Evolutionary conservation across 768 basidiomycete genomes (phyloP).

Genomic region (Rhodocollybia butyracea): DNA sequence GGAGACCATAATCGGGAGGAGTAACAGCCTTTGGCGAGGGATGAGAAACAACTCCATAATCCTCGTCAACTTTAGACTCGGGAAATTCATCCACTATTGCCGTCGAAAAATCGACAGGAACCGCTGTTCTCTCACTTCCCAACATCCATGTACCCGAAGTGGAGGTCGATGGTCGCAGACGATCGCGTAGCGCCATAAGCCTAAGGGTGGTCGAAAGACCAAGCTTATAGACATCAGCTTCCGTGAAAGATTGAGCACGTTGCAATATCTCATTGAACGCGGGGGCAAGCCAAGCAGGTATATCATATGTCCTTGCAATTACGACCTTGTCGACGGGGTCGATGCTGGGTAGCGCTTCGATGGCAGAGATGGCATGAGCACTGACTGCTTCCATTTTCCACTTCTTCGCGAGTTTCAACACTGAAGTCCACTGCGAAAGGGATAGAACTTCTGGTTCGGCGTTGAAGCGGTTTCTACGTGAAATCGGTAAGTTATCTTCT

Average conservation of each 20-base stretch:
- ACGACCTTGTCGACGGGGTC: conserved; percentile 3
- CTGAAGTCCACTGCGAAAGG: neutral
- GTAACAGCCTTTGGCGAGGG: too few species aligned
- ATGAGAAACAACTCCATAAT: too few species aligned
- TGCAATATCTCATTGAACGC: conserved; percentile 1
- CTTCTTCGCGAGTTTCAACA: neutral
- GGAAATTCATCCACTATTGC: neutral
- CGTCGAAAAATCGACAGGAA: neutral
- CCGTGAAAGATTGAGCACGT: neutral
- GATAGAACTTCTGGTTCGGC: neutral
- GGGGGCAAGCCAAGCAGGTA: neutral
- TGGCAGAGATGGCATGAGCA: neutral
- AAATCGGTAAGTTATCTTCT: neutral
- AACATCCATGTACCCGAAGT: neutral
- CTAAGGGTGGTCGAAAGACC: neutral
- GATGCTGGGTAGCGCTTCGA: neutral
- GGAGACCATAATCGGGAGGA: too few species aligned
- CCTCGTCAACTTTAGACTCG: neutral
- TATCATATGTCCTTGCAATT: neutral
- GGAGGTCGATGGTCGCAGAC: neutral
- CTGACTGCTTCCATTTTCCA: neutral
- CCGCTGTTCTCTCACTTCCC: neutral
- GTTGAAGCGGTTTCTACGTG: neutral
- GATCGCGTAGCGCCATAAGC: neutral
- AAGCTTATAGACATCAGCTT: neutral